Base-by-base conservation (phyloP, 441 rosid species). In the Cnidoscolus chayamansa region DNA sequence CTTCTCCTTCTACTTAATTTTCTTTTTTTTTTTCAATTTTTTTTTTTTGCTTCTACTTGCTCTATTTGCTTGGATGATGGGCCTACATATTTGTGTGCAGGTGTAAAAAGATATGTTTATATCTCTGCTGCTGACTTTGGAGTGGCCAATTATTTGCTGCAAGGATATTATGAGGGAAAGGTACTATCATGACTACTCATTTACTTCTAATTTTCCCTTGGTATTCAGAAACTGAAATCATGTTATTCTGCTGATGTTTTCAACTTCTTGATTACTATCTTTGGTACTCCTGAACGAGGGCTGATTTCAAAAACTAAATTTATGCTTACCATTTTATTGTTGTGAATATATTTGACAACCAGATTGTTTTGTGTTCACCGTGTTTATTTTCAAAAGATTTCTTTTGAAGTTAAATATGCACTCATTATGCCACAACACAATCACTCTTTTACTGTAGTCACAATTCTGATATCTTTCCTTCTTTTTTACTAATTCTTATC, bases 71-170 rank as follows among this genome's bases (percentile, higher is more conserved):
- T 59, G 58, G 63, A 56, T 11, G 10, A 51, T 65, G 53, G 69
- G 15, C 16, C 30, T 10, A 65, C 47, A 49, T 10, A 56, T 37
- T 73, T 61, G 53, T 59, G 59, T 70, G 2, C 79, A 93, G 98
- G 95, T 78, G 92, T 91, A 10, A 91, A 89, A 81, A 82, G 95
- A 85, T 91, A 88, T 76, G 87, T 89, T 58, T 93, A 86, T 76
- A 89, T 93, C 25, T 95, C 97, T 62, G 93, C 97, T 73, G 95
- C 97, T 73, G 92, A 90, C 81, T 88, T 88, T 75, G 97, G 93
- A 32, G 30, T 85, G 76, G 93, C 68, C 57, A 94, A 89, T 72
- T 89, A 87, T 83, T 49, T 94, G 49, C 78, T 91, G 78, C 80
- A 71, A 65, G 98, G 98, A 77, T 93, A 90, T 78, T 91, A 86